A percentile compares a stretch with the other conserved stretches of the same genome.
Conservation (phyloP, 2,329 filamentous ascomycete species). For the Periglandula ipomoeae region DNA sequence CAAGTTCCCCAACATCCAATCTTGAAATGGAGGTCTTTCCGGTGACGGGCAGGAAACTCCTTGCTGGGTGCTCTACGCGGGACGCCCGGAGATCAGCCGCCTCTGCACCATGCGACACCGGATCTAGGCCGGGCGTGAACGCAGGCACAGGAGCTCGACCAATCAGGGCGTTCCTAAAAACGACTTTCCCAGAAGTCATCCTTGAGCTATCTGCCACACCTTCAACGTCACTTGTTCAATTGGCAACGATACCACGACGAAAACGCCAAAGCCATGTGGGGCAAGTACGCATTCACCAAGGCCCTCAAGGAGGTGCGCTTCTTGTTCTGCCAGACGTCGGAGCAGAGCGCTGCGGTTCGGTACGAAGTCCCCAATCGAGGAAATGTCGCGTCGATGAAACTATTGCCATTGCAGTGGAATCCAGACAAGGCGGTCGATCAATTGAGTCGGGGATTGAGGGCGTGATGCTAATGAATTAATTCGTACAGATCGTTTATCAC, state of each 20-base stretch:
- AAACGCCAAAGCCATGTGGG: constrained; percentile 57
- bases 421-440: background rate
- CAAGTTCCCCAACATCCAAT: too few species aligned
- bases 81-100: constrained; percentile 7
- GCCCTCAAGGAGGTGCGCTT: constrained; percentile 92
- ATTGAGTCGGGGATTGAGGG: too few species aligned
- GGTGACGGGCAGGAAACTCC: too few species aligned
- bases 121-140: background rate
- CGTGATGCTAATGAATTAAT: background rate
- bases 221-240: too few species aligned
- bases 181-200: too few species aligned
- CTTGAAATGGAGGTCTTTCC: too few species aligned
- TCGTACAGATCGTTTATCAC: constrained; percentile 70
- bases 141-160: background rate
- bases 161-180: background rate
- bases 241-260: background rate
- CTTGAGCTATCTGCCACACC: too few species aligned
- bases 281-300: constrained; percentile 86
- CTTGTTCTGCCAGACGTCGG: constrained; percentile 89
- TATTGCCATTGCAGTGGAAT: too few species aligned
- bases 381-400: too few species aligned
- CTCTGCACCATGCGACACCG: background rate
- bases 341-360: constrained; percentile 84
- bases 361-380: too few species aligned
- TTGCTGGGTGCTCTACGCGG: too few species aligned